Evolutionary conservation across 129 eudicot genomes (phyloP).

Genomic region (carrot (Daucus carota)): DH1_v3.0 NC_030385.2:47237001-47237500

Average conservation of each 20-base stretch:
- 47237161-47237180: constrained; percentile 76
- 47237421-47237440: neutral
- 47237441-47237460: neutral
- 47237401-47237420: neutral
- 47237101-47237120: constrained; percentile 95
- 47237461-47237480: neutral
- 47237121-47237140: constrained; percentile 97
- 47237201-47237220: constrained; percentile 96
- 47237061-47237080: neutral
- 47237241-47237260: neutral
- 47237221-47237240: constrained; percentile 18
- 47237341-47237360: constrained; percentile 3
- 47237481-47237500: neutral
- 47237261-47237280: neutral
- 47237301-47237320: constrained; percentile 98
- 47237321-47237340: constrained; percentile 94
- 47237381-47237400: neutral
- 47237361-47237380: neutral
- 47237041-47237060: neutral
- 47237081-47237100: constrained; percentile 82
- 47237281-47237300: constrained; percentile 58
- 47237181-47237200: constrained; percentile 70
- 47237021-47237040: neutral
- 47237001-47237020: constrained; percentile 14
- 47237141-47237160: constrained; percentile 64